These are phyloP conservation scores for Abelmoschus esculentus DNA, from an alignment of 345 rosid species.

Conservation along the genomic window DNA sequence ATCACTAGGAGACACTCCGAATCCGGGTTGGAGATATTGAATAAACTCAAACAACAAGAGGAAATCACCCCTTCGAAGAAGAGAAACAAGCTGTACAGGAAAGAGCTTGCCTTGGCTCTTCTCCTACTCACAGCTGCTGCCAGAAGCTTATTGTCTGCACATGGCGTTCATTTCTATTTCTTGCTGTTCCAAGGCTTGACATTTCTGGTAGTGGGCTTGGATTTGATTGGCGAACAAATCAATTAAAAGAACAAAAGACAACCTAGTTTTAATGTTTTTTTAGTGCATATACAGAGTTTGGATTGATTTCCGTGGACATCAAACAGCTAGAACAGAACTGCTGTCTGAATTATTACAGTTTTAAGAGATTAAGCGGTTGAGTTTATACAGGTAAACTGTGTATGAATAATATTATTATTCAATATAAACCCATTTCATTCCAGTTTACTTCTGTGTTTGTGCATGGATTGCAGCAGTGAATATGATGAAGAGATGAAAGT, in stretches of 20 bases:
- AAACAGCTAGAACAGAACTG: conserved; percentile 5
- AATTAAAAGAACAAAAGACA: conserved; percentile 17
- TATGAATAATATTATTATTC: conserved; percentile 1
- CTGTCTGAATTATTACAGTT: conserved; percentile 7
- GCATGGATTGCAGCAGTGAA: background rate
- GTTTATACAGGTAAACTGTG: conserved; percentile 7
- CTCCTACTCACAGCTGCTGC: conserved; percentile 77
- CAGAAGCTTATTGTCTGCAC: conserved; percentile 71
- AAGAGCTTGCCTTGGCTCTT: conserved; percentile 80
- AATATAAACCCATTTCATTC: background rate
- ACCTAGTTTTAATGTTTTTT: conserved; percentile 3
- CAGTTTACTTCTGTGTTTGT: background rate
- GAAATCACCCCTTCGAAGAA: conserved; percentile 35
- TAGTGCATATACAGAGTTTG: conserved; percentile 12
- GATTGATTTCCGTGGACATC: background rate
- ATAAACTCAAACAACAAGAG: conserved; percentile 44
- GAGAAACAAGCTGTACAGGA: conserved; percentile 55
- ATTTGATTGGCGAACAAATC: conserved; percentile 86
- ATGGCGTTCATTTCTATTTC: conserved; percentile 90
- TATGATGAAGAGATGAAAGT: background rate
- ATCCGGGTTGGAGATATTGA: conserved; percentile 53
- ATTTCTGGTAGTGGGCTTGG: conserved; percentile 77
- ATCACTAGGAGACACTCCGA: conserved; percentile 60
- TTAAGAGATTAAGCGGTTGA: background rate
- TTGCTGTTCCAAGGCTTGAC: conserved; percentile 80